Conservation (phyloP, 306 rosid species). For the Pachyrhizus erosus region DNA sequence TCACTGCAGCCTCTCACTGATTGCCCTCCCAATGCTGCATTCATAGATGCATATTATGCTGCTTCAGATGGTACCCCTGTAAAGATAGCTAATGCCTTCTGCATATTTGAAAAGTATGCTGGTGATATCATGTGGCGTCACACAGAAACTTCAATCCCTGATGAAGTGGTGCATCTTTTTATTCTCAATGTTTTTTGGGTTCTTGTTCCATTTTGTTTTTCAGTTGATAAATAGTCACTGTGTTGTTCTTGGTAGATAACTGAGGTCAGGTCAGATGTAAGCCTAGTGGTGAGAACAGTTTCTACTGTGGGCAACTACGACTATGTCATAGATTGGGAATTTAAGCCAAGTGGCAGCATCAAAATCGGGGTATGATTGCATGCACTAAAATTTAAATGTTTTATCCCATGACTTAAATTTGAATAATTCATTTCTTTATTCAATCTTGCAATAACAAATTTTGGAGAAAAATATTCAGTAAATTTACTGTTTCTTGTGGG, state of each 20-base stretch:
- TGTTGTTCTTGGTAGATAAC: constrained; percentile 48
- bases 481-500: neutral
- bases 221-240: neutral
- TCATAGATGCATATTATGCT: constrained; percentile 58
- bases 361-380: constrained; percentile 52
- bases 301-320: constrained; percentile 61
- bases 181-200: neutral
- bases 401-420: neutral
- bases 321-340: constrained; percentile 67
- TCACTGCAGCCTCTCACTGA: constrained; percentile 53
- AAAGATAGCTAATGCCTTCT: constrained; percentile 55
- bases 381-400: neutral
- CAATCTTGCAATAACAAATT: neutral
- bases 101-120: constrained; percentile 64
- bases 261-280: constrained; percentile 59
- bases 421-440: neutral
- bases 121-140: constrained; percentile 78
- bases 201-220: neutral
- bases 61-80: constrained; percentile 53
- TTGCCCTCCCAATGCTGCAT: constrained; percentile 68
- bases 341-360: constrained; percentile 67
- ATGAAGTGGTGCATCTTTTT: constrained; percentile 21
- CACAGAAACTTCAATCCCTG: constrained; percentile 49
- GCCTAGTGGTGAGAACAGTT: constrained; percentile 58
- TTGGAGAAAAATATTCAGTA: neutral